Base-by-base conservation (phyloP, 2,329 filamentous ascomycete species). In the Aspergillus fumigatus region DNA sequence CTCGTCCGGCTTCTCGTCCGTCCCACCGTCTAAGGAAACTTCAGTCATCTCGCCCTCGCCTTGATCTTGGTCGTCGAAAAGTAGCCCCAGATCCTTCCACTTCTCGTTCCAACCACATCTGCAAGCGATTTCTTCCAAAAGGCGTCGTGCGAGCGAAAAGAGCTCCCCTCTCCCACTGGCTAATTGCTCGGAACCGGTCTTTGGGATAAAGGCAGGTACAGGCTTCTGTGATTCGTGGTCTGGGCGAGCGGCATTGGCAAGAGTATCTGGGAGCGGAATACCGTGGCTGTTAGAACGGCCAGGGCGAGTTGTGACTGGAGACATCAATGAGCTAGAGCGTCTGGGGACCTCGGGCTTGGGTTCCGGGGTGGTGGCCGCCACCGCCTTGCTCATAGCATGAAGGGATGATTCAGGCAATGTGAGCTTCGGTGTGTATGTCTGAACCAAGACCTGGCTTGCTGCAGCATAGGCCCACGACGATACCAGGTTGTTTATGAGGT, bases 101-200 rank as follows among this genome's bases (percentile, higher is more conserved):
- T 88, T 90, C 60, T 90, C 84, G 52, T 79, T 83, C 92, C 92
- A 97, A 3, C 84, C 86, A 23, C 84, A 79, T 57, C 84, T 83
- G 66, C 84, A 85, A 2, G 90, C 92, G 49, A 91, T 76, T 50
- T 86, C 82, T 65, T 93, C 88, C 0, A 97, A 78, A 4, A 94
- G 83, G 60, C 89, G 90, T 54, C 93, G 82, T 8, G 91, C 92
- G 43, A 96, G 77, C 55, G 90, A 78, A 59, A 91, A 88, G 2
- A 97, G 80, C 67, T 96, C 91, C 5, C 90, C 93, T 65, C 93
- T 83, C 58, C 86, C 85, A 48, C 90, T 89, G 38, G 92, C 90
- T 25, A 97, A 79, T 54, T 95, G 89, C 68, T 95, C 89, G 0
- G 92, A 77, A 0, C 93, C 92, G 14, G 77, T 77, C 57, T 76